Base-by-base conservation (phyloP, 805 yeast genomes). In the Spencermartinsiella europaea region DNA sequence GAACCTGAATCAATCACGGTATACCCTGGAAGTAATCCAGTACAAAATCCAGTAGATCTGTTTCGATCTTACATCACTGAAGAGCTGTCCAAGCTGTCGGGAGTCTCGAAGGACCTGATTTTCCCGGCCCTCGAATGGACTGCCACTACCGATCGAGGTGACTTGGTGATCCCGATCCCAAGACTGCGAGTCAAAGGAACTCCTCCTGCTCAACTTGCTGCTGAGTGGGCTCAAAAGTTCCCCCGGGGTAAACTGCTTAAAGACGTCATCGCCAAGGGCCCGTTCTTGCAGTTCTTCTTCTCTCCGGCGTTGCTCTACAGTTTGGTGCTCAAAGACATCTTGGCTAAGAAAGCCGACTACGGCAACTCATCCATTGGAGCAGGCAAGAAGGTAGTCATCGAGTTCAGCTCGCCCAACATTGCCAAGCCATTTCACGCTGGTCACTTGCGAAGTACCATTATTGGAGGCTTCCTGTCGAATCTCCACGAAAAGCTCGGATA, bases 381-480 rank as follows among this genome's bases (percentile, higher is more conserved):
- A 35, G 81, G 80, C 53, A 84, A 88, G 70, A 83, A 73, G 52
- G 74, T 85, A 15, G 59, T 89, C 38, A 76, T 93, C 58, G 99
- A 93, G 68, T 93, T 93, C 62, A 87, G 96, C 2, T 90, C 98
- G 31, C 99, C 99, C 54, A 93, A 93, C 69, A 91, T 93, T 62
- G 99, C 99, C 55, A 93, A 93, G 71, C 99, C 99, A 10, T 93
- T 93, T 84, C 99, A 93, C 65, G 99, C 99, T 46, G 99, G 99
- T 50, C 99, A 93, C 68, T 79, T 93, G 68, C 83, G 99, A 70
- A 85, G 95, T 27, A 93, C 99, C 38, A 93, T 93, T 62, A 93
- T 93, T 64, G 99, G 99, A 58, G 98, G 98, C 14, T 93, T 89
- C 72, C 67, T 93, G 41, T 71, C 96, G 35, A 91, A 90, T 68